Percentiles rank a stretch among this genome's conserved stretches.
Evolutionary conservation across 805 yeast species (phyloP).

Genomic region (Yarrowia deformans): DNA sequence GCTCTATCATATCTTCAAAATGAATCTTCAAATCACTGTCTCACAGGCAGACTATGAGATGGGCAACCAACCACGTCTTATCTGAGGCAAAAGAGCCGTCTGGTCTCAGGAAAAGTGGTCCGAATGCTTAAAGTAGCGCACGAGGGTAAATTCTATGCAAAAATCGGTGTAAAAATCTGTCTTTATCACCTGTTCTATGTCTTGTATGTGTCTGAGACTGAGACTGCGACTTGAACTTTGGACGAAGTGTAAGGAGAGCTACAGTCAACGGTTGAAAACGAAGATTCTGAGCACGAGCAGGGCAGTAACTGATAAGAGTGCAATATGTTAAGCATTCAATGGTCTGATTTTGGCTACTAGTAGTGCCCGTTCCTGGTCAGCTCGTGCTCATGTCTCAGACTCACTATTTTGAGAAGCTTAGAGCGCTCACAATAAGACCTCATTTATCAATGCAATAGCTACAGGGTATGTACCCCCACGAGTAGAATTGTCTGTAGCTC

Average conservation of each 20-base stretch:
- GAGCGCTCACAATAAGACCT: too few relatives aligned
- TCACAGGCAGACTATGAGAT: neutral
- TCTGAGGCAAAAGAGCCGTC: neutral
- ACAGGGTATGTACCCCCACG: too few relatives aligned
- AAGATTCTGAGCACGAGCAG: neutral
- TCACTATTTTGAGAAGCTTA: too few relatives aligned
- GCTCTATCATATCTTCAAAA: too few relatives aligned
- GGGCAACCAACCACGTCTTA: neutral
- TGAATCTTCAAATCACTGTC: neutral
- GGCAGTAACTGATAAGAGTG: neutral
- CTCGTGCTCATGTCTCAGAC: neutral
- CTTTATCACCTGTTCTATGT: neutral
- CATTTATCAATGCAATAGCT: too few relatives aligned
- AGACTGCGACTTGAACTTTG: neutral
- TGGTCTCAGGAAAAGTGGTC: neutral
- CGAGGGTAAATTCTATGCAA: neutral
- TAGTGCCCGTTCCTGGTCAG: too few relatives aligned
- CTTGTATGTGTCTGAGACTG: neutral
- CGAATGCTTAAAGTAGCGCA: neutral
- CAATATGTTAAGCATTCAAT: neutral
- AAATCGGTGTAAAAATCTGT: neutral
- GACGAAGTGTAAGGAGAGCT: neutral
- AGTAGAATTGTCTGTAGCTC: too few relatives aligned
- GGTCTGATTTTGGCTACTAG: too few relatives aligned
- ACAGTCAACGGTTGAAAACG: neutral